Conservation (phyloP, 768 basidiomycete genomes). For the Zangia roseola region DNA sequence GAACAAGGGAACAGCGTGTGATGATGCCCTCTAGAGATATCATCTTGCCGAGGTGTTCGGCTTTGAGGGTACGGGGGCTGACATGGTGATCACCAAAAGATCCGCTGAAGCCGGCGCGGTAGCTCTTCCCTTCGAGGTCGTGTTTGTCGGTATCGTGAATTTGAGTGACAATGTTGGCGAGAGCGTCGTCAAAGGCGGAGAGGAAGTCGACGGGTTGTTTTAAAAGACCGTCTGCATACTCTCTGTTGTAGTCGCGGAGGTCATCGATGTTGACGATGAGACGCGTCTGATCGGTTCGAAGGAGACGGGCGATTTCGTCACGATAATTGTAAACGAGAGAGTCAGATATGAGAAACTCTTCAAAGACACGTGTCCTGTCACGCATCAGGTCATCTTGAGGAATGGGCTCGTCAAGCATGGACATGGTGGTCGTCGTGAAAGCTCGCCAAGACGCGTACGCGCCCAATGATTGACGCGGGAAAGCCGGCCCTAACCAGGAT, state of each 20-base stretch:
- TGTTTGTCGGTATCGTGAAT: slow-evolving; percentile 80
- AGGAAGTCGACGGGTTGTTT: slow-evolving; percentile 85
- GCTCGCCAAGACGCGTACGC: slow-evolving; percentile 9
- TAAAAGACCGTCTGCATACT: slow-evolving; percentile 83
- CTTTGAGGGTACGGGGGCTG: slow-evolving; percentile 87
- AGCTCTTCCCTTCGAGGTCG: slow-evolving; percentile 75
- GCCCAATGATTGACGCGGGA: slow-evolving; percentile 24
- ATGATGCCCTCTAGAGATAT: slow-evolving; percentile 98
- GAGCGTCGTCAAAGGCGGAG: slow-evolving; percentile 86
- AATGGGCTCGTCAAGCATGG: slow-evolving; percentile 51
- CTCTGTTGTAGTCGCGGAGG: slow-evolving; percentile 87
- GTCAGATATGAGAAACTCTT: slow-evolving; percentile 77
- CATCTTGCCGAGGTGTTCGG: slow-evolving; percentile 91
- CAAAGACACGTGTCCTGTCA: slow-evolving; percentile 76
- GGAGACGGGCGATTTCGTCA: slow-evolving; percentile 79
- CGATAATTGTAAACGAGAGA: slow-evolving; percentile 75
- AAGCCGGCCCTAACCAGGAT: slow-evolving; percentile 34
- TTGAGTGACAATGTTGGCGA: slow-evolving; percentile 68
- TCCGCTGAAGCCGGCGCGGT: slow-evolving; percentile 88
- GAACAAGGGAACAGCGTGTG: slow-evolving; percentile 94
- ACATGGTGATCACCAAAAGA: slow-evolving; percentile 98
- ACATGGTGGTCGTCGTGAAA: slow-evolving; percentile 23
- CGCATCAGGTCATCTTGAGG: slow-evolving; percentile 69
- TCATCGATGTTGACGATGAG: slow-evolving; percentile 96
- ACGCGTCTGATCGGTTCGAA: slow-evolving; percentile 79